Evolutionary conservation across 1,284 basidiomycete species (phyloP).

Genomic region (Puccinia coronata): DNA sequence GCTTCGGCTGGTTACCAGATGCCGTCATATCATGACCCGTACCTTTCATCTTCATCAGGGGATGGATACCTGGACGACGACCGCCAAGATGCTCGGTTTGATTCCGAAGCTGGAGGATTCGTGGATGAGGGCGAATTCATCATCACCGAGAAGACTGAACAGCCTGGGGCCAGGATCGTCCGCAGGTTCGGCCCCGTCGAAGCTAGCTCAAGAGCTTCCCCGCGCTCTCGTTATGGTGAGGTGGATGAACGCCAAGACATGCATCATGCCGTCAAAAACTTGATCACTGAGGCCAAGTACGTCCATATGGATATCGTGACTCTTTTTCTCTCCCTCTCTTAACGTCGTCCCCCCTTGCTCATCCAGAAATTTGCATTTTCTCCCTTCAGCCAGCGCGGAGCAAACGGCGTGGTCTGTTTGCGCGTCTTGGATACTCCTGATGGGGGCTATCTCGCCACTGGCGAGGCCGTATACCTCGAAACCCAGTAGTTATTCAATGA

Average conservation of each 20-base stretch:
- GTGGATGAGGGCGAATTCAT: slow-evolving; percentile 37
- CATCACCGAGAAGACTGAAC: slow-evolving; percentile 30
- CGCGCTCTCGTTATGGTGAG: slow-evolving; percentile 8
- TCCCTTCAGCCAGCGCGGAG: slow-evolving; percentile 13
- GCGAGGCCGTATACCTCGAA: slow-evolving; percentile 29
- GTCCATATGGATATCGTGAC: too few relatives aligned
- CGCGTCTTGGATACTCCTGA: slow-evolving; percentile 11
- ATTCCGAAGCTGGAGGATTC: not conserved
- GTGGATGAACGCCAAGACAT: slow-evolving; percentile 14
- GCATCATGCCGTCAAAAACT: slow-evolving; percentile 38
- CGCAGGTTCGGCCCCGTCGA: slow-evolving; percentile 19
- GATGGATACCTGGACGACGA: not conserved
- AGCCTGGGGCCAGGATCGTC: slow-evolving; percentile 17
- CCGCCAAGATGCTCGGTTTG: not conserved
- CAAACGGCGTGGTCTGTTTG: slow-evolving; percentile 40
- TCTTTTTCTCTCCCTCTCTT: not conserved
- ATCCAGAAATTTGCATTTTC: not conserved
- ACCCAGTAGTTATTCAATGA: too few relatives aligned
- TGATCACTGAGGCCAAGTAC: slow-evolving; percentile 38
- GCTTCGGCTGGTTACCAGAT: slow-evolving; percentile 6
- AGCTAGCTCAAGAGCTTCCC: slow-evolving; percentile 21
- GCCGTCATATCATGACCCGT: slow-evolving; percentile 18
- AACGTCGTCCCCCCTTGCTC: not conserved
- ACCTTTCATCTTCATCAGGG: not conserved
- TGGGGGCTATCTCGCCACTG: slow-evolving; percentile 32